A percentile compares a stretch with the other conserved stretches of the same genome.
phyloP scores from a whole-genome alignment of 2,329 filamentous ascomycete species.

The Fusarium pseudoanthophilum region DNA sequence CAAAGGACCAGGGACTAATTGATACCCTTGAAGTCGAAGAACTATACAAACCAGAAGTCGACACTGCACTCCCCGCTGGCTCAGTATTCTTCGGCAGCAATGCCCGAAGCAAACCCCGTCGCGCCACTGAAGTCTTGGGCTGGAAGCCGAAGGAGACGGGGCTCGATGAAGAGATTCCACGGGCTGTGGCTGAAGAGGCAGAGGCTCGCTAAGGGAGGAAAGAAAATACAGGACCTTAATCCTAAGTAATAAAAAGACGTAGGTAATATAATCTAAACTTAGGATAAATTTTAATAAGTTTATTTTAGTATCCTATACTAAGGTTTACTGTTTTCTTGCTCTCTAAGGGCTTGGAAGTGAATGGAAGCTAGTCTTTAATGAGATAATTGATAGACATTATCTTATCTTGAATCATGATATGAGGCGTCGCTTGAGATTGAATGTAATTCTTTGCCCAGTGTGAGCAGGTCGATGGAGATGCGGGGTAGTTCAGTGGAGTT shows the following conservation, averaged over 20 bases:
- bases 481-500: not conserved
- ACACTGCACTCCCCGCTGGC: conserved; percentile 56
- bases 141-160: conserved; percentile 63
- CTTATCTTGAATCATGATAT: not conserved
- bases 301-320: too few species aligned
- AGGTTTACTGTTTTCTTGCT: too few species aligned
- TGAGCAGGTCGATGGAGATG: conserved; percentile 7
- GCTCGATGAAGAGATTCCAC: conserved; percentile 56
- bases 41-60: conserved; percentile 54
- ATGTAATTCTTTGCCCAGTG: conserved; percentile 2
- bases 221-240: too few species aligned
- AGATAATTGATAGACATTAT: not conserved
- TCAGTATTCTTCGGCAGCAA: conserved; percentile 67
- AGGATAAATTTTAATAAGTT: too few species aligned
- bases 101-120: conserved; percentile 61
- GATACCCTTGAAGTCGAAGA: conserved; percentile 42
- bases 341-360: not conserved
- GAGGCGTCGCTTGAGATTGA: not conserved
- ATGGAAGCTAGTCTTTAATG: not conserved
- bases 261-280: too few species aligned
- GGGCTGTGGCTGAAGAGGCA: conserved; percentile 43
- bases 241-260: too few species aligned
- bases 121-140: conserved; percentile 63
- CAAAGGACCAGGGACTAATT: conserved; percentile 43
- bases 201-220: not conserved